Base-by-base conservation (phyloP, 495 filamentous ascomycete species). In the Cenococcum geophilum region DNA sequence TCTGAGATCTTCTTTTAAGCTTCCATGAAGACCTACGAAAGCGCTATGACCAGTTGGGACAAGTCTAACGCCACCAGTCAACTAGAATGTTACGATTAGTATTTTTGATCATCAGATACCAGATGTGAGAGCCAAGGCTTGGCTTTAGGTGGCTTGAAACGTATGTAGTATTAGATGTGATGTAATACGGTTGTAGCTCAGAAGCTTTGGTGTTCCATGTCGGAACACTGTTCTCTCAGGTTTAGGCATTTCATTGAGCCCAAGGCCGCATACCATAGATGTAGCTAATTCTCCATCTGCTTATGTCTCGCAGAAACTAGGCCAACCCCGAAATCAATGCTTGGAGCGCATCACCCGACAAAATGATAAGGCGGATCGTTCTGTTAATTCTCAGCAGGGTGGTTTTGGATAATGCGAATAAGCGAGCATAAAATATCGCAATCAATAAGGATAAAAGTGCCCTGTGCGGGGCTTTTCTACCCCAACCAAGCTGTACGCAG, bases 81-180 rank as follows among this genome's bases (percentile, higher is more conserved):
- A 32, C 27, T 32, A 32, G 27, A 32, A 2, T 32, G 27, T 32
- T 32, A 32, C 27, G 27, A 6, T 32, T 6, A 32, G 27, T 2
- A 32, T 32, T 32, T 32, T 32, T 32, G 27, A 6, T 6, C 27
- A 32, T 32, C 6, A 3, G 27, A 3, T 2, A 32, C 2, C 27
- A 2, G 6, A 32, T 32, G 27, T 32, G 27, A 32, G 27, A 32
- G 6, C 27, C 27, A 6, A 32, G 27, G 6, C 27, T 32, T 32
- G 3, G 45, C 45, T 49, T 49, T 49, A 49, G 45, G 45, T 22
- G 22, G 18, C 18, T 22, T 49, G 45, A 49, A n/a, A 49, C 45
- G 22, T n/a, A 49, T 18, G 22, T 49, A 18, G 14, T 49, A 8
- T 49, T 10, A 14, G 14, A 49, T 22, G 6, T 49, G 45, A 49